These are phyloP conservation scores for Seiridium cupressi DNA, from an alignment of 2,329 filamentous ascomycete species.

Conservation along the genomic window DNA sequence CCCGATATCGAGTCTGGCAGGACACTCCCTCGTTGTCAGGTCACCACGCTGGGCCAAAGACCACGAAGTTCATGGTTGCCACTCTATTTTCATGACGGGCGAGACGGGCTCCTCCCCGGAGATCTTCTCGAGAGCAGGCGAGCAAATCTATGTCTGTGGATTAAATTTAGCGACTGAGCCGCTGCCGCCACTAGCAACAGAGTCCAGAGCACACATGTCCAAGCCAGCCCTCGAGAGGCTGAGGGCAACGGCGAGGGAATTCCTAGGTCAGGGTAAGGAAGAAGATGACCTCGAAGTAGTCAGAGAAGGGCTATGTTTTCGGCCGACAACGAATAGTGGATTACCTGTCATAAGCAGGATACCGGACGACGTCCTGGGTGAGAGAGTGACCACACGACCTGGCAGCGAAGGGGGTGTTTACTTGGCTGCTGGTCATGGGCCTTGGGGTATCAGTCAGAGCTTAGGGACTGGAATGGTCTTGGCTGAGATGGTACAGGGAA, in stretches of 20 bases:
- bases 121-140: conserved; percentile 64
- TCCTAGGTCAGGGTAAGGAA: conserved; percentile 41
- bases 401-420: conserved; percentile 62
- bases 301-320: conserved; percentile 68
- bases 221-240: conserved; percentile 46
- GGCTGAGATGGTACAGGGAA: conserved; percentile 66
- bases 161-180: conserved; percentile 61
- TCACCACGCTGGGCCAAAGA: conserved; percentile 52
- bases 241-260: conserved; percentile 42
- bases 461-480: conserved; percentile 70
- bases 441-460: conserved; percentile 69
- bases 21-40: conserved; percentile 68
- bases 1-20: conserved; percentile 62
- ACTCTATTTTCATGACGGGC: conserved; percentile 67
- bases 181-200: conserved; percentile 56
- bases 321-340: conserved; percentile 65
- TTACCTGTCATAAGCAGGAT: conserved; percentile 62
- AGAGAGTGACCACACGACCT: conserved; percentile 37
- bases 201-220: conserved; percentile 39
- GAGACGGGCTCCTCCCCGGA: conserved; percentile 61
- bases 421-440: conserved; percentile 70
- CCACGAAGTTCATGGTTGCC: conserved; percentile 48
- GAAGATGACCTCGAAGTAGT: conserved; percentile 54
- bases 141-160: conserved; percentile 72
- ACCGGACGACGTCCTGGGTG: conserved; percentile 53